Conservation (phyloP, 2,329 filamentous ascomycete genomes). For the Diaporthe sp. region DNA sequence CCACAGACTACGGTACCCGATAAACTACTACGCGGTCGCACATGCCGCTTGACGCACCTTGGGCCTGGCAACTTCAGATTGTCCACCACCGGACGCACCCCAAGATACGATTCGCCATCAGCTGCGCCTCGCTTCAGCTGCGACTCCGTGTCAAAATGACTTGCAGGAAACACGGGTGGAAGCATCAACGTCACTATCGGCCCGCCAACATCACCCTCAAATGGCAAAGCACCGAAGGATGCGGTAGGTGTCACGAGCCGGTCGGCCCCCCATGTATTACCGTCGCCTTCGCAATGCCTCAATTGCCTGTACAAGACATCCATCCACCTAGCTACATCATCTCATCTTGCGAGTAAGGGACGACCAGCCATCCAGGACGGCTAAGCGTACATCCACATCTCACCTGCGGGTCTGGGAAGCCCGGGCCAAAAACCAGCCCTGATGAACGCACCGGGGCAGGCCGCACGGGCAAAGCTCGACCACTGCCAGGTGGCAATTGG, state of each 20-base stretch:
- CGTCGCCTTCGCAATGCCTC: constrained; percentile 21
- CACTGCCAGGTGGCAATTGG: constrained; percentile 16
- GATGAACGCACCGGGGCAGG: constrained; percentile 20
- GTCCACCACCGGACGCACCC: constrained; percentile 13
- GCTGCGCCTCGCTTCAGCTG: constrained; percentile 26
- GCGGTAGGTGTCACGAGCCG: constrained; percentile 35
- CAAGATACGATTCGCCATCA: constrained; percentile 20
- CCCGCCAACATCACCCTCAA: constrained; percentile 11
- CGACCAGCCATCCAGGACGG: not conserved
- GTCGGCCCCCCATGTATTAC: constrained; percentile 14
- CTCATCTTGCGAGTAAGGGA: constrained; percentile 15
- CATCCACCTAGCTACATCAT: not conserved
- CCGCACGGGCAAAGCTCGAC: constrained; percentile 7
- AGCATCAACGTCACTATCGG: constrained; percentile 32
- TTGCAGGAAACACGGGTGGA: constrained; percentile 32
- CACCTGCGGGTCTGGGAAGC: constrained; percentile 23
- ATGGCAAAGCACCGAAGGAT: constrained; percentile 23
- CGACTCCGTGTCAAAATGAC: constrained; percentile 25
- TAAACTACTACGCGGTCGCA: not conserved
- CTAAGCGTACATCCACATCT: constrained; percentile 2
- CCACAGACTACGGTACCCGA: not conserved
- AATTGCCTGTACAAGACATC: not conserved
- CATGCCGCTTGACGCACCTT: constrained; percentile 17
- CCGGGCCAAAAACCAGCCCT: constrained; percentile 20
- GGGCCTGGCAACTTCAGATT: constrained; percentile 24